Conservation (phyloP, 202 grass and related monocot species). For the Zoysia matrella region DNA sequence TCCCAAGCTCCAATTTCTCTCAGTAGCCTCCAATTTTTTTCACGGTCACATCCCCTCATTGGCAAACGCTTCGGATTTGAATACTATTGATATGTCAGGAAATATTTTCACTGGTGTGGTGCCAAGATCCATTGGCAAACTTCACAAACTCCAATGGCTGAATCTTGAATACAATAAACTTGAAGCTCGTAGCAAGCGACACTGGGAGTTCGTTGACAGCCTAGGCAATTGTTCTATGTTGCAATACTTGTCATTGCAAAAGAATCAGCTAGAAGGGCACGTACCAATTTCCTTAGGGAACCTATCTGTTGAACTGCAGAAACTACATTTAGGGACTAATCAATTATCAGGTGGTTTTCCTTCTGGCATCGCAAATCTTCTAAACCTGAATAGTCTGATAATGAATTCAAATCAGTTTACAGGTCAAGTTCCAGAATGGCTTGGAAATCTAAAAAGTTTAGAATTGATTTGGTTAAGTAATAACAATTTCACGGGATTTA, state of each 20-base stretch:
- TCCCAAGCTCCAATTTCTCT: not conserved
- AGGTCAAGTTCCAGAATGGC: not conserved
- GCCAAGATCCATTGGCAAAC: not conserved
- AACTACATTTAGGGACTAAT: not conserved
- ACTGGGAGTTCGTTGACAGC: not conserved
- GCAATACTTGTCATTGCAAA: rapidly evolving
- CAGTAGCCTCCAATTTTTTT: not conserved
- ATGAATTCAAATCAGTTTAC: not conserved
- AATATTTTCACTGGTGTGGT: constrained; percentile 10
- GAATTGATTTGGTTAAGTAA: rapidly evolving
- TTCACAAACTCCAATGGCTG: rapidly evolving
- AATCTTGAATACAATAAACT: not conserved
- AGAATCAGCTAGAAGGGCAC: not conserved
- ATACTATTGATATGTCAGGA: rapidly evolving
- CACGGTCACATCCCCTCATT: not conserved
- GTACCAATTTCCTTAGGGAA: not conserved
- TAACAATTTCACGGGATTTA: not conserved
- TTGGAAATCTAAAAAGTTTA: not conserved
- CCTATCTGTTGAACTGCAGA: not conserved
- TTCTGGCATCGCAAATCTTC: not conserved
- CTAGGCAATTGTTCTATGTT: not conserved
- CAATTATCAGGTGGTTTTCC: not conserved
- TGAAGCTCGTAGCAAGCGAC: not conserved
- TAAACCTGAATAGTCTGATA: not conserved
- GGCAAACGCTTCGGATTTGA: not conserved